These are phyloP conservation scores for Carex pumila DNA, from an alignment of 176 grass and related monocot genomes.

Conservation along the genomic window DNA sequence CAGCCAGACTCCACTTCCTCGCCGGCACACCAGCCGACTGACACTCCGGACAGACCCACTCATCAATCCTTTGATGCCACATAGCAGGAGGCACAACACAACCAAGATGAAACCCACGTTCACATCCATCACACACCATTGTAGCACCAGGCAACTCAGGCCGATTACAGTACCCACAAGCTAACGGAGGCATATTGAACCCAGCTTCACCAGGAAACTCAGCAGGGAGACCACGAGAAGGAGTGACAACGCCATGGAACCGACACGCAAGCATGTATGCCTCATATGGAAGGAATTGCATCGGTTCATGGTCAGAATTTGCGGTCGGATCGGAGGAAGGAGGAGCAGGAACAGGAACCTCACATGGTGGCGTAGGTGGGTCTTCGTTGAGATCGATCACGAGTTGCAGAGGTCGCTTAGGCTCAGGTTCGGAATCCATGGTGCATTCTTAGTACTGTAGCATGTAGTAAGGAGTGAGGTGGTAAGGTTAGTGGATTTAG, in stretches of 20 bases:
- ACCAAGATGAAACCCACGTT: conserved; percentile 67
- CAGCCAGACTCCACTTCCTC: conserved; percentile 53
- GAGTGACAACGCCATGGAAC: conserved; percentile 18
- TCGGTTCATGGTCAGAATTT: conserved; percentile 6
- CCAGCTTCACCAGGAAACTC: conserved; percentile 65
- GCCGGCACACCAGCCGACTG: conserved; percentile 50
- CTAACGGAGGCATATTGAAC: conserved; percentile 4
- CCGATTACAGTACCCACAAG: conserved; percentile 45
- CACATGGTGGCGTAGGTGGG: conserved; percentile 12
- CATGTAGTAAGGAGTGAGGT: not conserved
- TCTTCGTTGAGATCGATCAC: conserved; percentile 91
- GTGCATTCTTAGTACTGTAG: not conserved
- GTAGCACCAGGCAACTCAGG: conserved; percentile 41
- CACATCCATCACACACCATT: conserved; percentile 80
- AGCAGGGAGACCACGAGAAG: conserved; percentile 18
- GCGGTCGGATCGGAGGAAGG: not conserved
- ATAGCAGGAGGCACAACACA: conserved; percentile 36
- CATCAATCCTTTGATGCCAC: conserved; percentile 49
- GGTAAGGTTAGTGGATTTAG: not conserved
- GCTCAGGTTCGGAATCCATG: conserved; percentile 24
- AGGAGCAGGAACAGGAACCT: not conserved
- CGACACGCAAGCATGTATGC: conserved; percentile 33
- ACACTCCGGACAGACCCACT: conserved; percentile 82
- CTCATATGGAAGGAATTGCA: conserved; percentile 30
- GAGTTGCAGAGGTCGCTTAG: conserved; percentile 57